Base-by-base conservation (phyloP, 805 yeast species). In the Metschnikowia santaceciliae region DNA sequence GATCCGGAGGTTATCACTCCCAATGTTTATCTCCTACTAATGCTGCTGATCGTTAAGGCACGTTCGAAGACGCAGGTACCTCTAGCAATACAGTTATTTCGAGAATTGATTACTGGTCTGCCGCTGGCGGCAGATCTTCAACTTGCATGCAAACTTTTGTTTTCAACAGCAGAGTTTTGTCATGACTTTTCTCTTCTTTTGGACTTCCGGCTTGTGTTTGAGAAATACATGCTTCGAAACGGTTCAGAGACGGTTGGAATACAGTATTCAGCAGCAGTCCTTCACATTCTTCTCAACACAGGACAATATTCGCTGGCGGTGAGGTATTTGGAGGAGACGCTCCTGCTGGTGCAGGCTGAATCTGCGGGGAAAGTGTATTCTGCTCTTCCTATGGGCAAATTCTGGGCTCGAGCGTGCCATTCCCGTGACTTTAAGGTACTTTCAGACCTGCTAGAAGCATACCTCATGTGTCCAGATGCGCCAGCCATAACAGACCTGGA, bases 351-450 rank as follows among this genome's bases (percentile, higher is more conserved):
- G 38, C 20, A 19, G 20, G 14, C 13, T n/a, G 13, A 14, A 2
- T 22, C 46, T 23, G 30, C 8, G 2, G 19, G 19, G 5, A 7
- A 20, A 11, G 32, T 47, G 14, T 47, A 26, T 37, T 26, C 45
- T 3, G 19, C 19, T 4, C 40, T 67, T 4, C 72, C 72, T 0
- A 50, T 59, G 6, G 14, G 34, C 2, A 50, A 59, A 34, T 33
- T 65, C 3, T 39, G 67, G n/a, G 51, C 54, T 7, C 38, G 51
- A 2, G 50, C 65, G 46, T 46, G 57, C 8, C 38, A 55, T 2
- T 49, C 42, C 11, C 58, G 58, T 33, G 71, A 70, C 49, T 65
- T 63, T 51, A 62, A 59, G 13, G 50, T 50, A 3, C 39, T 71
- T 1, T 30, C 35, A n/a, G 48, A 44, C 6, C 45, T 52, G 23